Evolutionary conservation across 208 protist genomes (phyloP).

Genomic region (Trypanosoma vivax): DNA sequence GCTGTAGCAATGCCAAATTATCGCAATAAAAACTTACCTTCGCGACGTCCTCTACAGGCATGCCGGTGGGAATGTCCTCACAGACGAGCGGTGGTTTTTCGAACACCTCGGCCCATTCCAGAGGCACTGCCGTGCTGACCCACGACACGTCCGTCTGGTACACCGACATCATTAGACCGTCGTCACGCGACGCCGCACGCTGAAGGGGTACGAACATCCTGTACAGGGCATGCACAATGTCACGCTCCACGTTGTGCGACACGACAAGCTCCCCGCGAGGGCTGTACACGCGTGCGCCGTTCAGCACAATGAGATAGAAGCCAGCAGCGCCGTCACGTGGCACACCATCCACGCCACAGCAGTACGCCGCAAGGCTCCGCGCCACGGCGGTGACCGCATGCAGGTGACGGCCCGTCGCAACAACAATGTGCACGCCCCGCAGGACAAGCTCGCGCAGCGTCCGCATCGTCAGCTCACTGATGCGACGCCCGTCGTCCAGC

Average conservation of each 20-base stretch:
- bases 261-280: conserved; percentile 32
- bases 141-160: conserved; percentile 3
- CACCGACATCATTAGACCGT: neutral
- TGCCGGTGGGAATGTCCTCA: conserved; percentile 35
- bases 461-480: conserved; percentile 23
- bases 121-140: neutral
- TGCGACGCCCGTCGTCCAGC: conserved; percentile 20
- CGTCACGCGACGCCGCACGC: neutral
- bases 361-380: neutral
- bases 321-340: conserved; percentile 2
- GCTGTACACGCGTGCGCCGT: conserved; percentile 59
- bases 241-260: conserved; percentile 35
- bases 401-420: conserved; percentile 67
- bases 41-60: conserved; percentile 42
- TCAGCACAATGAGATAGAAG: conserved; percentile 61
- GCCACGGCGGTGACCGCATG: conserved; percentile 50
- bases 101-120: conserved; percentile 23
- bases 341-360: neutral
- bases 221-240: conserved; percentile 47
- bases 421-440: conserved; percentile 68
- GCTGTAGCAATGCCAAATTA: conserved; percentile 25
- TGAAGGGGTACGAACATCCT: conserved; percentile 11
- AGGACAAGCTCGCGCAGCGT: conserved; percentile 47
- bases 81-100: conserved; percentile 35
- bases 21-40: conserved; percentile 63